phyloP scores from a whole-genome alignment of 179 eudicot species.

The Kewa caespitosa region DNA sequence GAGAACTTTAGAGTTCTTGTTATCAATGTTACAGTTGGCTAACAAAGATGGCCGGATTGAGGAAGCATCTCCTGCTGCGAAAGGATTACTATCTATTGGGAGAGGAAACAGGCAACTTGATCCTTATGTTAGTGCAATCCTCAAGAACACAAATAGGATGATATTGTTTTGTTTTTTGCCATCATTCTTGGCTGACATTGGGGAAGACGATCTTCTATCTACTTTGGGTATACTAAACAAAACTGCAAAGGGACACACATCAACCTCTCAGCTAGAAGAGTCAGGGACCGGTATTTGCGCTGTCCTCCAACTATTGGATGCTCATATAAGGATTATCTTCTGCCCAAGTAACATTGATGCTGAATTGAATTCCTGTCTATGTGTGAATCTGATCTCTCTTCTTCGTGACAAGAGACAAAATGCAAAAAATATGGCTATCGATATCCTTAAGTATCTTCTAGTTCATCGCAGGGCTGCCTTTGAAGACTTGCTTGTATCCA shows the following conservation, averaged over 20 bases:
- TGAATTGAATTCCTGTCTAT: conserved; percentile 87
- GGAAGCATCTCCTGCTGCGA: conserved; percentile 70
- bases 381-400: conserved; percentile 81
- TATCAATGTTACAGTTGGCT: conserved; percentile 94
- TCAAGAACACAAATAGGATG: conserved; percentile 86
- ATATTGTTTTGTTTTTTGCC: conserved; percentile 89
- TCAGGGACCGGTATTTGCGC: conserved; percentile 66
- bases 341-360: conserved; percentile 92
- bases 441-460: conserved; percentile 78
- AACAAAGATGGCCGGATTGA: conserved; percentile 93
- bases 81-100: conserved; percentile 77
- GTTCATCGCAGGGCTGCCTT: conserved; percentile 87
- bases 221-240: conserved; percentile 59
- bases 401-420: conserved; percentile 68
- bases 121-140: conserved; percentile 74
- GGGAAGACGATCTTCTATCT: conserved; percentile 78
- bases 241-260: conserved; percentile 36
- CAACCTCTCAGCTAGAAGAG: conserved; percentile 45
- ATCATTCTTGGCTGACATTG: conserved; percentile 71
- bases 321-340: conserved; percentile 79
- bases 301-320: conserved; percentile 85
- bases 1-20: conserved; percentile 84
- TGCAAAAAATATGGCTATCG: conserved; percentile 67
- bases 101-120: conserved; percentile 93
- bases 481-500: conserved; percentile 92